These are phyloP conservation scores for Zoysia japonica DNA, from an alignment of 176 grass and related monocot species.

Conservation along the genomic window DNA sequence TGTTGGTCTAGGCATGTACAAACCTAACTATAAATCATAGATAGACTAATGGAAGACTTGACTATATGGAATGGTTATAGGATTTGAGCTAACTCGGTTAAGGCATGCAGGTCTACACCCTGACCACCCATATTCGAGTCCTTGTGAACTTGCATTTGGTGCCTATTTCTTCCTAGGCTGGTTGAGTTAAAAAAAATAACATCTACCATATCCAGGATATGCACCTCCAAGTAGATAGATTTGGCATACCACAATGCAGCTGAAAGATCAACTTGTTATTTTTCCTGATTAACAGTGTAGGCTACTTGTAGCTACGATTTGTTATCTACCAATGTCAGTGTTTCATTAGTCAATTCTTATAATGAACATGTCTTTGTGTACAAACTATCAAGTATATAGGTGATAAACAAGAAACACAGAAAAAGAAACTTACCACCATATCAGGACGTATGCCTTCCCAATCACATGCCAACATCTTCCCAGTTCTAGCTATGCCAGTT, in stretches of 20 bases:
- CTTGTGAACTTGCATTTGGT: too few species aligned
- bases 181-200: too few species aligned
- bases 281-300: neutral
- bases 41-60: neutral
- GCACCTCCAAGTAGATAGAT: neutral
- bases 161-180: too few species aligned
- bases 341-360: neutral
- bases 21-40: neutral
- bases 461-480: slow-evolving; percentile 81
- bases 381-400: neutral
- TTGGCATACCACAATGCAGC: too few species aligned
- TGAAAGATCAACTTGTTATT: too few species aligned
- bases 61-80: neutral
- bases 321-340: neutral
- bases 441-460: slow-evolving; percentile 92
- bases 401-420: slow-evolving; percentile 12
- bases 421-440: slow-evolving; percentile 68
- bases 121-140: too few species aligned
- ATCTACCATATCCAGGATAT: neutral
- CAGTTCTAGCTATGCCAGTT: slow-evolving; percentile 97
- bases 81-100: neutral
- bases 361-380: neutral
- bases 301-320: neutral
- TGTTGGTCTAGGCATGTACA: neutral
- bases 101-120: too few species aligned